Base-by-base conservation (phyloP, 768 basidiomycete species). In the Mycena metata region DNA sequence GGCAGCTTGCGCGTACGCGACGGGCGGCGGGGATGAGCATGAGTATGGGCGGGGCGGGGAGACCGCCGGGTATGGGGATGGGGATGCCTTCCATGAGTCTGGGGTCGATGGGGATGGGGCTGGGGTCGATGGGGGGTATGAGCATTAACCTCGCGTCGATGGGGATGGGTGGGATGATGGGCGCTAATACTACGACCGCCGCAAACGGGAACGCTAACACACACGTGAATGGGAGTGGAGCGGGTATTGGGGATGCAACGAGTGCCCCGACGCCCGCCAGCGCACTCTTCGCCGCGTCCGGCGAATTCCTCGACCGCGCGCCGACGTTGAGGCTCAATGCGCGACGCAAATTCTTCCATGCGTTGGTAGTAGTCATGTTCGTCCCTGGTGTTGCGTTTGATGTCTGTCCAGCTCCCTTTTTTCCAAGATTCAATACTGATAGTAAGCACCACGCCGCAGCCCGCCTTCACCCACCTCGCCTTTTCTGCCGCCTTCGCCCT, bases 271-370 rank as follows among this genome's bases (percentile, higher is more conserved):
- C 50, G 47, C 36, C 66, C 8, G 83, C 36, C 86, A 89, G 60
- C 43, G 66, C 67, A 36, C 78, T 93, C 60, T 79, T 95, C 70
- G 94, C 96, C 75, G 93, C 93, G 51, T 94, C 95, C 2, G 93
- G 96, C 79, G 95, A 96, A 79, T 47, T 72, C 8, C 66, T 72
- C 36, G 70, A 72, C 60, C 91, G 89, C 68, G 92, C 97, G 67
- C 96, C 96, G 23, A 95, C 94, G 60, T 82, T 99, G 62, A 89
- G 92, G 52, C 82, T 98, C 71, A 99, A 99, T 78, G 94, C 93
- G 26, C 86, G 98, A 67, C 86, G 98, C 57, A 99, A 99, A 80
- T 98, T 93, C 80, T 99, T 99, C 81, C 98, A 99, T 81, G 96
- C 90, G 24, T 83, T 99, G 60, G 95, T 97, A 2, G 96, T 99